phyloP scores from a whole-genome alignment of 352 stramenopile genomes.

The Phytophthora europaea region DNA sequence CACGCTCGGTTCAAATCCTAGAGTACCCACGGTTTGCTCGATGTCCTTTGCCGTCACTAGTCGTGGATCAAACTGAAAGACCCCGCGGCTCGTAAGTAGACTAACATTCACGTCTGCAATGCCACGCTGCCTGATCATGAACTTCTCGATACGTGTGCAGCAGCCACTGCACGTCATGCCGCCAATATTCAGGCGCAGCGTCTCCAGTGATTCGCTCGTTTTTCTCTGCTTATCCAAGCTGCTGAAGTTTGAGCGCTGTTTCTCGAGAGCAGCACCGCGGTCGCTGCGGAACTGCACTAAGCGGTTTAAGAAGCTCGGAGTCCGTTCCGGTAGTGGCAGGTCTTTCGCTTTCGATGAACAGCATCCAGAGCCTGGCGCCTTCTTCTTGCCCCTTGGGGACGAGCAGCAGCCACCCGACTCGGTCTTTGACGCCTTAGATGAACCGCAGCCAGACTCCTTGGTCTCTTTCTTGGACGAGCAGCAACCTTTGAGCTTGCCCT shows the following conservation, averaged over 20 bases:
- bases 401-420: slow-evolving; percentile 23
- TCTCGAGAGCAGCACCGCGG: slow-evolving; percentile 39
- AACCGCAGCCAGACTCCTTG: slow-evolving; percentile 16
- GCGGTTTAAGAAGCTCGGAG: slow-evolving; percentile 53
- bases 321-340: slow-evolving; percentile 16
- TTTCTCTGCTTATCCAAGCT: slow-evolving; percentile 23
- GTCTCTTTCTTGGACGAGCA: slow-evolving; percentile 20
- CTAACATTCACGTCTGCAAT: slow-evolving; percentile 74
- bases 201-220: slow-evolving; percentile 24
- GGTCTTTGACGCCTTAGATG: slow-evolving; percentile 10
- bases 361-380: slow-evolving; percentile 19
- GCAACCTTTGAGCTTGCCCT: background rate
- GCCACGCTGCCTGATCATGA: slow-evolving; percentile 62
- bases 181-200: slow-evolving; percentile 66
- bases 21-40: slow-evolving; percentile 62
- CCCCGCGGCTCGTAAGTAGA: slow-evolving; percentile 64
- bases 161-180: slow-evolving; percentile 92
- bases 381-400: slow-evolving; percentile 15
- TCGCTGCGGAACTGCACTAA: slow-evolving; percentile 51
- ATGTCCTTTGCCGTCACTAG: slow-evolving; percentile 67
- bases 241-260: slow-evolving; percentile 20
- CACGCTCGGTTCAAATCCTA: slow-evolving; percentile 79
- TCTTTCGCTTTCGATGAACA: slow-evolving; percentile 28
- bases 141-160: slow-evolving; percentile 87
- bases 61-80: slow-evolving; percentile 59